Base-by-base conservation (phyloP, 139 green algal species). In the Tetradesmus lagerheimii region DNA sequence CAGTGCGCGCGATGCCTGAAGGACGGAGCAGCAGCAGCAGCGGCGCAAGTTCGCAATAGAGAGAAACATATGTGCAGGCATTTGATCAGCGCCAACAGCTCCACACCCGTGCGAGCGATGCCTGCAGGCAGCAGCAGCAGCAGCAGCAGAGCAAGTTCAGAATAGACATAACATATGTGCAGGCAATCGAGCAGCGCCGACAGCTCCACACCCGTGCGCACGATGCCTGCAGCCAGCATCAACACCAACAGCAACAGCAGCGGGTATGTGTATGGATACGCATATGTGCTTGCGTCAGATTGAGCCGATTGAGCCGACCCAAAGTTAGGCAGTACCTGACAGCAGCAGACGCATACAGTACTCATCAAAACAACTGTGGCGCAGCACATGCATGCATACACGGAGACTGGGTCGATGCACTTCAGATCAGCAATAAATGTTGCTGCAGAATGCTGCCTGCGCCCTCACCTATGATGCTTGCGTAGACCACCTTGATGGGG, bases 41-140 rank as follows among this genome's bases (percentile, higher is more conserved):
- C 45, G 14, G 45, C 45, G 14, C 11, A 9, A 57, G 45, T 12
- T 18, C 14, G 45, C 11, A 57, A 57, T 57, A 57, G 14, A 18
- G 45, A 57, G 45, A 12, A 0, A 57, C 45, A 57, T 57, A 12
- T 57, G 45, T 86, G 80, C 29, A 29, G 23, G 47, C 80, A 86
- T n/a, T 76, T 86, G 80, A 31, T 34, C n/a, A 86, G 1, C 29
- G 50, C 80, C 14, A 27, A 29, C 14, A 45, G 29, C 47, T 86
- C 80, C 15, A 86, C 80, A 47, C 12, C 16, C 23, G 80, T 77
- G 0, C 80, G 80, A n/a, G 47, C 47, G 12, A 86, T 4, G 62
- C 82, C 82, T 87, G 57, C 82, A 87, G 53, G 12, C n/a, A 25
- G 12, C 31, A 80, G 71, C 71, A 80, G 18, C 71, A 80, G 45